phyloP scores from a whole-genome alignment of 495 filamentous ascomycete genomes.

The Apiosordaria backusii region DNA sequence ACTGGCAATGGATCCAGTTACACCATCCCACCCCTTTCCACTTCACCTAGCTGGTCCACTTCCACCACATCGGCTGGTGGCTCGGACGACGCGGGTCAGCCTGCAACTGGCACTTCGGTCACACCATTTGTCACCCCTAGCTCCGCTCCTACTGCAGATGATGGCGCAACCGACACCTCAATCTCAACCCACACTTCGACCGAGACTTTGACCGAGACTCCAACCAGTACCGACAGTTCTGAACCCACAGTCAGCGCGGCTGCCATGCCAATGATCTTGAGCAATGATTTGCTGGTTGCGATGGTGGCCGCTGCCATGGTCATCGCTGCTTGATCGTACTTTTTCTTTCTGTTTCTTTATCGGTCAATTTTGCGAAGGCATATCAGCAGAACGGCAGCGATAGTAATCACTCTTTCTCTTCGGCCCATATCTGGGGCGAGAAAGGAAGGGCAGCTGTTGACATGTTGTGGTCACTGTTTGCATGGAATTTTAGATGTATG shows the following conservation, averaged over 20 bases:
- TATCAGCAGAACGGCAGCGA: background rate
- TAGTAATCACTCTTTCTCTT: too few species aligned
- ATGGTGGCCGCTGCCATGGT: background rate
- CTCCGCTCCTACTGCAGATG: background rate
- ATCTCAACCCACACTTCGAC: background rate
- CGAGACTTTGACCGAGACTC: background rate
- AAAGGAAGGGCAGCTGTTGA: too few species aligned
- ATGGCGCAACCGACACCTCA: background rate
- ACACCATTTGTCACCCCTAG: background rate
- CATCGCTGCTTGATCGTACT: background rate
- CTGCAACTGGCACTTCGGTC: background rate
- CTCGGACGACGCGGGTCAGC: background rate
- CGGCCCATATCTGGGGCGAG: too few species aligned
- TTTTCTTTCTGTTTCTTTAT: background rate
- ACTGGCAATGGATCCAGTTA: background rate
- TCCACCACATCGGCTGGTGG: background rate
- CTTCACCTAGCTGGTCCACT: background rate
- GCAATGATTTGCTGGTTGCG: background rate
- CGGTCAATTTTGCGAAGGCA: background rate
- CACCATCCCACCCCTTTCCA: background rate
- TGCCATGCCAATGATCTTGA: background rate
- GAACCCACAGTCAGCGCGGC: background rate
- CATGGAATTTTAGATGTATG: background rate
- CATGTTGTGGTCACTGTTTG: background rate
- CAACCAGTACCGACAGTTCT: background rate